phyloP scores from a whole-genome alignment of 176 grass and related monocot genomes.

The Aechmea fasciata region DNA sequence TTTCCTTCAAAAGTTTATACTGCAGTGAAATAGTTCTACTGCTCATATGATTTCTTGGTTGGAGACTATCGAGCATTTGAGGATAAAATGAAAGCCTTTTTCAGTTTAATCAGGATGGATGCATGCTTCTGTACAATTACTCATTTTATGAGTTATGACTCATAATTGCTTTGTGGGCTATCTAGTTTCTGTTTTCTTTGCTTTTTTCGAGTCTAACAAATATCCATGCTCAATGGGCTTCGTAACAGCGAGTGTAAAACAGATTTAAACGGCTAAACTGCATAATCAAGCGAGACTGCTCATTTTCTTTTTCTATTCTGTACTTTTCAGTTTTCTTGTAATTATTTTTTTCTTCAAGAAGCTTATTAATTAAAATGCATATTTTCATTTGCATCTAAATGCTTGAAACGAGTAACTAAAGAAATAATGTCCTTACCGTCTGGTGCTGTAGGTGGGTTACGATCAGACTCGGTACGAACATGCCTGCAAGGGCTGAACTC shows the following conservation, averaged over 20 bases:
- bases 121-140: neutral
- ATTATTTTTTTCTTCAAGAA: neutral
- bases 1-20: neutral
- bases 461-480: constrained; percentile 10
- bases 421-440: neutral
- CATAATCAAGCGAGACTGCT: neutral
- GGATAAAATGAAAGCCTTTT: neutral
- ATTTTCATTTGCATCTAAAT: neutral
- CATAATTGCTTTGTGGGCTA: too few relatives aligned
- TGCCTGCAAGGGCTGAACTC: constrained; percentile 19
- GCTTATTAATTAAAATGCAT: neutral
- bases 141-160: too few relatives aligned
- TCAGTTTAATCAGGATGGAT: neutral
- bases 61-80: neutral
- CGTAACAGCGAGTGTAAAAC: too few relatives aligned
- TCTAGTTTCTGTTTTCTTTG: too few relatives aligned
- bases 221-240: too few relatives aligned
- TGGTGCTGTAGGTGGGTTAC: neutral
- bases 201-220: too few relatives aligned
- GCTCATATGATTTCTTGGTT: neutral
- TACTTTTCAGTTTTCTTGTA: neutral
- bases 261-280: too few relatives aligned
- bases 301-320: neutral
- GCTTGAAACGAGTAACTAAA: neutral
- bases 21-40: neutral